A percentile compares a stretch with the other conserved stretches of the same genome.
Conservation (phyloP, 148 eudicot species). For the Fagopyrum homotropicum region DNA sequence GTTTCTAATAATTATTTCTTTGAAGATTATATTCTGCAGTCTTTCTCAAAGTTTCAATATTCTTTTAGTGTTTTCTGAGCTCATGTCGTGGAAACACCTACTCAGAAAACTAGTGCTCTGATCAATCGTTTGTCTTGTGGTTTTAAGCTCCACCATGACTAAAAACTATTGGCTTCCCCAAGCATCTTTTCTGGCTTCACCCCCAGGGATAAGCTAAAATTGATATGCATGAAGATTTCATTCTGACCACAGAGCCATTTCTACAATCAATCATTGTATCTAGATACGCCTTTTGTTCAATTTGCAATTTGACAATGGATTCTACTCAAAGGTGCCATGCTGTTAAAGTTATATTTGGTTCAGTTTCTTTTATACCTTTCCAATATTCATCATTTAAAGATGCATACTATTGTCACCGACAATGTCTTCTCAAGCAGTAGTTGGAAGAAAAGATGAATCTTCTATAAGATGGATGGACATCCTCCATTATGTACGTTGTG, state of each 20-base stretch:
- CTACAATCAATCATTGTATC: background rate
- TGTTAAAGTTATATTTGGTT: background rate
- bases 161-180: background rate
- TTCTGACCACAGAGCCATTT: background rate
- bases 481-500: background rate
- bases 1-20: background rate
- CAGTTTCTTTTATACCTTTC: background rate
- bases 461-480: background rate
- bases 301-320: conserved; percentile 1
- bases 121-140: background rate
- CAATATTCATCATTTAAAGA: background rate
- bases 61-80: background rate
- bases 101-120: background rate
- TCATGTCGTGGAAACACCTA: background rate
- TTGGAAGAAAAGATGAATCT: background rate
- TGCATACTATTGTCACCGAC: background rate
- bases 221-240: background rate
- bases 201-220: background rate
- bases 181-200: background rate
- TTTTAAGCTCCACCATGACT: too few relatives aligned
- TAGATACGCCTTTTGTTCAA: background rate
- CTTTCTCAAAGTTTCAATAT: background rate
- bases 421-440: background rate
- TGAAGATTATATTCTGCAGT: background rate
- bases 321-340: background rate